Conservation (phyloP, 768 basidiomycete species). For the Strobilomyces echinocephalus region DNA sequence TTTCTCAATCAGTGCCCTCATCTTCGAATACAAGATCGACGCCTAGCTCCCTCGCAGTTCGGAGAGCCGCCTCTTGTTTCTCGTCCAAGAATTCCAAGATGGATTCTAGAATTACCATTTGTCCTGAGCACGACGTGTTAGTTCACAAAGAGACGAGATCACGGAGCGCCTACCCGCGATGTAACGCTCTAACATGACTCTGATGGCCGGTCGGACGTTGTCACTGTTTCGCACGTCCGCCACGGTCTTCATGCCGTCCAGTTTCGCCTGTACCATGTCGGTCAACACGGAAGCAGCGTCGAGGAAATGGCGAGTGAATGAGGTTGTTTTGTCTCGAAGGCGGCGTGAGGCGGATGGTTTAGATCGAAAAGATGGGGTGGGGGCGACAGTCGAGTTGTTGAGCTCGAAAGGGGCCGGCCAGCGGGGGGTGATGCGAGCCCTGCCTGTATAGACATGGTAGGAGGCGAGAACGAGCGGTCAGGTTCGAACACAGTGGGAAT, state of each 20-base stretch:
- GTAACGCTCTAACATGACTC: conserved; percentile 63
- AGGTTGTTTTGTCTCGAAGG: too few species aligned
- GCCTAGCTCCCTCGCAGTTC: conserved; percentile 46
- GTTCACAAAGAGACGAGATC: background rate
- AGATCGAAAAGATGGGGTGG: too few species aligned
- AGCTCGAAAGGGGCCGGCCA: too few species aligned
- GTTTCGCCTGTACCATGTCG: conserved; percentile 57
- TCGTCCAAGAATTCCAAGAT: conserved; percentile 45
- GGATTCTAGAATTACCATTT: conserved; percentile 50
- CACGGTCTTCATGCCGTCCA: conserved; percentile 46
- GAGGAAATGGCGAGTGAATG: too few species aligned
- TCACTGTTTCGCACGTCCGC: conserved; percentile 12
- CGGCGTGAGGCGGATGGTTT: too few species aligned
- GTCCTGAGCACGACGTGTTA: conserved; percentile 37
- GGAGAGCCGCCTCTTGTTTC: conserved; percentile 46
- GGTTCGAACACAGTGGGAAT: too few species aligned
- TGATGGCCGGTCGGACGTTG: conserved; percentile 51
- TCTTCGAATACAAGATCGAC: conserved; percentile 51
- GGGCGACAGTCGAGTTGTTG: too few species aligned
- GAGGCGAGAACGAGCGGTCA: too few species aligned
- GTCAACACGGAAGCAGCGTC: conserved; percentile 61
- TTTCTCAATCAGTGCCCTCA: background rate
- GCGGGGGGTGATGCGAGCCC: too few species aligned
- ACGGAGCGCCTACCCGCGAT: conserved; percentile 53
- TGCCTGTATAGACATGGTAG: too few species aligned